Conservation (phyloP, 805 yeast species). For the Diddensiella santjacobensis region DNA sequence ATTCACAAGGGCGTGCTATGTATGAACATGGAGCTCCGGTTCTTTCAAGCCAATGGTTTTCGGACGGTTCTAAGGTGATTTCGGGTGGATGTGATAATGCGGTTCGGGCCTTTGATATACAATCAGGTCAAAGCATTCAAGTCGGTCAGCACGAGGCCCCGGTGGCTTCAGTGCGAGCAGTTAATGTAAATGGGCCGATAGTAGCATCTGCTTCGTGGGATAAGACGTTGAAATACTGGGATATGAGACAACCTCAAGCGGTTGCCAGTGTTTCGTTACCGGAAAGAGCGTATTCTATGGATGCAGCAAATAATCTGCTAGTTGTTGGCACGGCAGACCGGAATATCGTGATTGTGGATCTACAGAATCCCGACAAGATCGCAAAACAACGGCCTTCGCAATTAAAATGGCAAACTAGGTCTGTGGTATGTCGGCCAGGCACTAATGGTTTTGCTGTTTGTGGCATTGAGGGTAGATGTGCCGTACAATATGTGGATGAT, state of each 20-base stretch:
- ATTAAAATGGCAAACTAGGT: constrained; percentile 86
- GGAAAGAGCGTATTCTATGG: constrained; percentile 89
- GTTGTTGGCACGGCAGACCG: constrained; percentile 95
- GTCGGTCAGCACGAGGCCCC: constrained; percentile 84
- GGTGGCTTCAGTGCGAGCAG: constrained; percentile 69
- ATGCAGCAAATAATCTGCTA: constrained; percentile 68
- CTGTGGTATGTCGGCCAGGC: constrained; percentile 78
- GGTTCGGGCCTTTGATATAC: constrained; percentile 77
- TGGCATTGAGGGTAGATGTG: constrained; percentile 92
- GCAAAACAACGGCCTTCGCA: constrained; percentile 74
- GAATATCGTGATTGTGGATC: constrained; percentile 70
- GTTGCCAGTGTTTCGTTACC: constrained; percentile 78
- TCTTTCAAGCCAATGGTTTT: constrained; percentile 72
- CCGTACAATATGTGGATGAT: constrained; percentile 86
- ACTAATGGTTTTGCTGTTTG: constrained; percentile 93
- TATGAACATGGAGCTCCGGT: constrained; percentile 91
- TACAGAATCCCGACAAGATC: constrained; percentile 72
- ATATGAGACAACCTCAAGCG: constrained; percentile 73
- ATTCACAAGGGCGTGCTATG: constrained; percentile 81
- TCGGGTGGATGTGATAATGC: constrained; percentile 91
- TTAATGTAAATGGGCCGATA: constrained; percentile 70
- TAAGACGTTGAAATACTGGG: constrained; percentile 92
- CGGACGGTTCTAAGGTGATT: constrained; percentile 82
- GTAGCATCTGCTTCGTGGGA: constrained; percentile 97
- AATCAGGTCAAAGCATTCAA: constrained; percentile 75